phyloP scores from a whole-genome alignment of 805 yeast species.

The Kuraishia cidri region DNA sequence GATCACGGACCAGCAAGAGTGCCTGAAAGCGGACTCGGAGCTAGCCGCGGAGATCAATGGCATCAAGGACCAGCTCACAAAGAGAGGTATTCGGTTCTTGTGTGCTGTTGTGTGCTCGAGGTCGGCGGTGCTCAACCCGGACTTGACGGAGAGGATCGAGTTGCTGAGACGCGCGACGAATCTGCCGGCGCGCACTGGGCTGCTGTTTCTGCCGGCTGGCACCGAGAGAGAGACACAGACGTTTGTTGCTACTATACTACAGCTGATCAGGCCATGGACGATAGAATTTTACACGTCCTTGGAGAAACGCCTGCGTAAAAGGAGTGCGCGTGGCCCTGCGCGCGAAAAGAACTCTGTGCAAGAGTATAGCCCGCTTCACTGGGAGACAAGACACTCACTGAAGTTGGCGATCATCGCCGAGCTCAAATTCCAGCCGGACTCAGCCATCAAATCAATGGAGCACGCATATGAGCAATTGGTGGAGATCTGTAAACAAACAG shows the following conservation, averaged over 20 bases:
- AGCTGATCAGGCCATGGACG: constrained; percentile 28
- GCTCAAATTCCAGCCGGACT: constrained; percentile 34
- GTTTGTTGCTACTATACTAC: constrained; percentile 28
- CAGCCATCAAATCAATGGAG: constrained; percentile 41
- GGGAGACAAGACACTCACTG: constrained; percentile 42
- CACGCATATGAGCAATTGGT: constrained; percentile 42
- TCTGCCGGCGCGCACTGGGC: constrained; percentile 32
- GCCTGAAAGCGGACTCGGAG: constrained; percentile 17
- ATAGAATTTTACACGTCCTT: constrained; percentile 32
- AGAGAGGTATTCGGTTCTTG: constrained; percentile 21
- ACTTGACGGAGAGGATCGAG: constrained; percentile 23
- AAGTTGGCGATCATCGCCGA: constrained; percentile 44
- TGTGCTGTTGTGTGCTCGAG: constrained; percentile 23
- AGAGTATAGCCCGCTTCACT: constrained; percentile 16
- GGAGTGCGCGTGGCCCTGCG: constrained; percentile 17
- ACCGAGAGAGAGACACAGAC: constrained; percentile 27
- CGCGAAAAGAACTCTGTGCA: background rate
- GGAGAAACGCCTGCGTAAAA: constrained; percentile 30
- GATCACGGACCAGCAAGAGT: constrained; percentile 11
- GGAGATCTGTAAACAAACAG: constrained; percentile 22
- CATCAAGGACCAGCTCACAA: constrained; percentile 19
- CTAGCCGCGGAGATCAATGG: constrained; percentile 26
- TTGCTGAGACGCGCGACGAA: constrained; percentile 30
- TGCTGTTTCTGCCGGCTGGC: constrained; percentile 31
- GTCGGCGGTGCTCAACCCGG: constrained; percentile 18